phyloP scores from a whole-genome alignment of 495 filamentous ascomycete species.

The Penicillium canariense region DNA sequence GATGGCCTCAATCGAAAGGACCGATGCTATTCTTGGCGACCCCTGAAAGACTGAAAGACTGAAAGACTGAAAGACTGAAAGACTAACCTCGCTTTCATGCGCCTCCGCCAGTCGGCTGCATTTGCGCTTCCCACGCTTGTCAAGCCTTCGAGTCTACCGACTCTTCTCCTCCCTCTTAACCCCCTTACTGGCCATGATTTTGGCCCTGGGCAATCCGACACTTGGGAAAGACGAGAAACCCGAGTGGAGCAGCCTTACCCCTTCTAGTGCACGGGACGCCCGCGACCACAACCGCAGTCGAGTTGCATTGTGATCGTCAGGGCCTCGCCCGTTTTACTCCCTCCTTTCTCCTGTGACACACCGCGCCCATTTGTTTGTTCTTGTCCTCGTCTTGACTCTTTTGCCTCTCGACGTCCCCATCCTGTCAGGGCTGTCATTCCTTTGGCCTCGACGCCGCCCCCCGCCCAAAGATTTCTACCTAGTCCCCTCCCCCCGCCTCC shows the following conservation, averaged over 20 bases:
- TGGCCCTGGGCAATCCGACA: neutral
- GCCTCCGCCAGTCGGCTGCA: neutral
- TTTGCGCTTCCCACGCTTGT: neutral
- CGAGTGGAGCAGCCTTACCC: neutral
- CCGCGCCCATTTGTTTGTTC: neutral
- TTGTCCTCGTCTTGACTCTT: neutral
- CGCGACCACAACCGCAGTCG: constrained; percentile 5
- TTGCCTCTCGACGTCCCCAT: constrained; percentile 8
- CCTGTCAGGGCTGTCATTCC: constrained; percentile 40
- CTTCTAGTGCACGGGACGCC: constrained; percentile 22
- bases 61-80: too few species aligned
- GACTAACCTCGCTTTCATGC: neutral
- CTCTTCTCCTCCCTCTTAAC: neutral
- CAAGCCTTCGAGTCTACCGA: neutral
- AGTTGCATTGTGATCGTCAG: constrained; percentile 32
- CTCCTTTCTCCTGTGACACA: constrained; percentile 20
- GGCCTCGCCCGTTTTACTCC: constrained; percentile 24
- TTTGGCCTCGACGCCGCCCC: constrained; percentile 29
- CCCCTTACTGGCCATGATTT: neutral
- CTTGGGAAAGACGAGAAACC: neutral
- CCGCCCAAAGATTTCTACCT: constrained; percentile 4
- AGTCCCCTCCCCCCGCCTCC: constrained; percentile 13
- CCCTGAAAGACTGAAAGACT: too few species aligned
- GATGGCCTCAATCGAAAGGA: constrained; percentile 6
- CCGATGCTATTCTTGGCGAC: constrained; percentile 15